Evolutionary conservation across 2,329 filamentous ascomycete genomes (phyloP).

Genomic region (Talaromyces sp.): DNA sequence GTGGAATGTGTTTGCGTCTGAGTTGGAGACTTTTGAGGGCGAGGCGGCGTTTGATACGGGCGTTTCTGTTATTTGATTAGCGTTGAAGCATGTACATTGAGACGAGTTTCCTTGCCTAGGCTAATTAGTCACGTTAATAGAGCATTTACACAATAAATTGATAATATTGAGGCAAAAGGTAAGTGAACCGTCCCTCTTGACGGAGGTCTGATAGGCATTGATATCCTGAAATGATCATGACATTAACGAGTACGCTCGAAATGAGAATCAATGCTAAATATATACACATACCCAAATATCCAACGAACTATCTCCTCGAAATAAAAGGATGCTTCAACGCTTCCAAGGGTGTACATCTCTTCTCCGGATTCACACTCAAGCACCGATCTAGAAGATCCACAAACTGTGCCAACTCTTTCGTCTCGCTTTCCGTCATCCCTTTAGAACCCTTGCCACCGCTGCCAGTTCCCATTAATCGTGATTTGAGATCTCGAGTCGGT

Average conservation of each 20-base stretch:
- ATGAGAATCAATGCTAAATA: not conserved
- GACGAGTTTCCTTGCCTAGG: not conserved
- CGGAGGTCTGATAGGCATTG: not conserved
- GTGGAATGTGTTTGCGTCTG: conserved; percentile 15
- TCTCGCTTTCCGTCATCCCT: conserved; percentile 70
- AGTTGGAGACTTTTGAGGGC: conserved; percentile 1
- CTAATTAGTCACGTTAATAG: not conserved
- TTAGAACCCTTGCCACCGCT: conserved; percentile 47
- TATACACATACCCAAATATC: not conserved
- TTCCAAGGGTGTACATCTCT: conserved; percentile 81
- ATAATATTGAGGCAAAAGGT: too few species aligned
- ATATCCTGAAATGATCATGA: not conserved
- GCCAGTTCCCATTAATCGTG: conserved; percentile 61
- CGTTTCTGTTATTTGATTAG: not conserved
- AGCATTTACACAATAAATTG: too few species aligned
- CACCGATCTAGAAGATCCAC: conserved; percentile 86
- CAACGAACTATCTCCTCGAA: conserved; percentile 9
- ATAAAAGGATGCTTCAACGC: conserved; percentile 91
- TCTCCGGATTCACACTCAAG: conserved; percentile 85
- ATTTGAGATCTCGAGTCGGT: conserved; percentile 77
- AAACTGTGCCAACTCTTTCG: conserved; percentile 77
- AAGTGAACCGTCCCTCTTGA: not conserved
- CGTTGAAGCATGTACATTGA: not conserved
- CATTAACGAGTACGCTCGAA: not conserved
- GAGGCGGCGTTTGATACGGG: not conserved